These are phyloP conservation scores for Alternaria alternata DNA, from an alignment of 2,329 filamentous ascomycete genomes.

Conservation along the genomic window DNA sequence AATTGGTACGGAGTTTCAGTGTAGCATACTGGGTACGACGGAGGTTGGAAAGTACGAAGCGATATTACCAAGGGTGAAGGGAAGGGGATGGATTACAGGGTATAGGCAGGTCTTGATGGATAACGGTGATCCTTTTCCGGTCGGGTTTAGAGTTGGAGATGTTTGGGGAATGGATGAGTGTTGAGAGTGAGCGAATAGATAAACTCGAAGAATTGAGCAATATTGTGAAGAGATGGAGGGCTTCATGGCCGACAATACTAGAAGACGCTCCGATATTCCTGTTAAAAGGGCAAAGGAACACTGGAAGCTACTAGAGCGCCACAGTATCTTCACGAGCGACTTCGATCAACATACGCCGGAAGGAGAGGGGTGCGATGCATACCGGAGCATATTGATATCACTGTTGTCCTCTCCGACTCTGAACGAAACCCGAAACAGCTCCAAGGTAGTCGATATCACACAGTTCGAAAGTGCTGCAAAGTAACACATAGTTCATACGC, in stretches of 20 bases:
- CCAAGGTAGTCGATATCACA: background rate
- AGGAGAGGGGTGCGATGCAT: background rate
- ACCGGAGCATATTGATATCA: background rate
- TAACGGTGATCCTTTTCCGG: conserved; percentile 56
- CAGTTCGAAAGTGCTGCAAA: background rate
- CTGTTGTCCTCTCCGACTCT: background rate
- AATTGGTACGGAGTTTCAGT: conserved; percentile 55
- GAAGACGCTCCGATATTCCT: background rate
- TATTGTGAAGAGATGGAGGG: background rate
- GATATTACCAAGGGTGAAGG: conserved; percentile 54
- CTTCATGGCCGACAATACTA: background rate
- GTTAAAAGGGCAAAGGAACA: background rate
- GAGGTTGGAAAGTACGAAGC: conserved; percentile 53
- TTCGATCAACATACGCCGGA: background rate
- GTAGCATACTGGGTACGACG: conserved; percentile 49
- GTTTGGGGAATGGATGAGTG: conserved; percentile 20
- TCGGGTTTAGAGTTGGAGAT: conserved; percentile 50
- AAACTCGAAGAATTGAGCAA: background rate
- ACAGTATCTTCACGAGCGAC: background rate
- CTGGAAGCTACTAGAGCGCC: background rate
- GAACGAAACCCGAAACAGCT: too few species aligned
- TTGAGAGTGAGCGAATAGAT: background rate
- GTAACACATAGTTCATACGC: background rate
- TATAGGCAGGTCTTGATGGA: conserved; percentile 57
- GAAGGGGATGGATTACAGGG: conserved; percentile 57